Conservation (phyloP, 331 rosid species). For the Prunus yedoensis region DNA sequence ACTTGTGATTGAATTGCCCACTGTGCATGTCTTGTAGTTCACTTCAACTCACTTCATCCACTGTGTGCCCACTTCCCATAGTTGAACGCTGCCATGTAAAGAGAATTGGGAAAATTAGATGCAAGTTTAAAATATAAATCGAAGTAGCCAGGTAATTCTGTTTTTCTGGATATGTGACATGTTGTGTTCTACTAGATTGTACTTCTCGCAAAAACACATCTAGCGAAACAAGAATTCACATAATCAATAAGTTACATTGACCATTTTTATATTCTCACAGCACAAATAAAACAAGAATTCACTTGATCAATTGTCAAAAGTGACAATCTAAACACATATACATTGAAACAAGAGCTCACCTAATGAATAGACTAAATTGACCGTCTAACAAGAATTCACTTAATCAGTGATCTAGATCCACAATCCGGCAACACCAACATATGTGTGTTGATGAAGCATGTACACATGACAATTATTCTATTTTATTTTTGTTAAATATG, state of each 20-base stretch:
- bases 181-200: background rate
- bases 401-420: background rate
- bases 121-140: background rate
- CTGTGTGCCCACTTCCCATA: conserved; percentile 78
- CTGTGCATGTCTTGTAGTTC: conserved; percentile 68
- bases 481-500: no score
- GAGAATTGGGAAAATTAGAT: background rate
- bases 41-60: conserved; percentile 69
- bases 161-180: background rate
- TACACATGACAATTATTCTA: background rate
- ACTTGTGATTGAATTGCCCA: conserved; percentile 57
- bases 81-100: conserved; percentile 54
- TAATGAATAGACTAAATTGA: background rate
- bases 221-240: no score
- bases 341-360: no score
- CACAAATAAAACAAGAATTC: no score
- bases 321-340: no score
- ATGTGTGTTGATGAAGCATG: background rate
- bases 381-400: background rate
- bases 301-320: no score
- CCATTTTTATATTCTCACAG: no score
- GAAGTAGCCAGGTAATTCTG: no score
- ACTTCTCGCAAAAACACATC: no score
- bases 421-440: no score
- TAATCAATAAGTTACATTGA: no score